Base-by-base conservation (phyloP, 2,329 filamentous ascomycete genomes). In the Ophiosphaerella herpotricha region DNA sequence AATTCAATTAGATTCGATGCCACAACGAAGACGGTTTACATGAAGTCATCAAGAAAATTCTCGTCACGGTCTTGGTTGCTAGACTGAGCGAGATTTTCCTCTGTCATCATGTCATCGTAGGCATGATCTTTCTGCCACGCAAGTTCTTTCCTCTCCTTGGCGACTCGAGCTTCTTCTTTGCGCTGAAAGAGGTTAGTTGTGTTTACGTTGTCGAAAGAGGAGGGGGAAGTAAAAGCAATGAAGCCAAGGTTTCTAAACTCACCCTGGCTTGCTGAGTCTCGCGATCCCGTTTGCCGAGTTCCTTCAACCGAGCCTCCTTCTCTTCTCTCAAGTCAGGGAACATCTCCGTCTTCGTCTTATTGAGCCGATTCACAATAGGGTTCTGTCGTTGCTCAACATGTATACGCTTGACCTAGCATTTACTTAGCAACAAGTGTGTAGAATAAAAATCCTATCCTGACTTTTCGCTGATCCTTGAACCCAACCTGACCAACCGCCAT, bases 91-190 rank as follows among this genome's bases (percentile, higher is more conserved):
- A 96, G 81, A 63, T 89, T 88, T 50, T 96, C 90, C 46, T 95
- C 91, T 4, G 83, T 85, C 73, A 96, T 91, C 46, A 97, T 75
- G 39, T 96, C 91, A 70, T 97, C 94, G 73, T 99, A 99, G 2
- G 92, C 93, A 75, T 99, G 93, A n/a, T 96, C 91, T 76, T 94
- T 94, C 75, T 96, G 90, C 82, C 86, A 96, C 74, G 95, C 95
- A 76, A 93, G 84, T 74, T 95, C 88, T 74, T 90, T 89, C 58
- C 90, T 83, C 77, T 97, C 90, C 73, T 91, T 87, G 42, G 86
- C 83, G 39, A 91, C 71, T 33, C 79, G 78, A 0, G 84, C 85
- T 64, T 94, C 90, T 71, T 92, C 88, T 71, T 91, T 91, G 75
- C 84, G 87, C 88, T 90, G 46, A 21, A 21, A 8, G 35, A 5